A percentile compares a stretch with the other conserved stretches of the same genome.
phyloP scores from a whole-genome alignment of 1,139 yeast species.

The Saccharomycopsis hybrid region DNA sequence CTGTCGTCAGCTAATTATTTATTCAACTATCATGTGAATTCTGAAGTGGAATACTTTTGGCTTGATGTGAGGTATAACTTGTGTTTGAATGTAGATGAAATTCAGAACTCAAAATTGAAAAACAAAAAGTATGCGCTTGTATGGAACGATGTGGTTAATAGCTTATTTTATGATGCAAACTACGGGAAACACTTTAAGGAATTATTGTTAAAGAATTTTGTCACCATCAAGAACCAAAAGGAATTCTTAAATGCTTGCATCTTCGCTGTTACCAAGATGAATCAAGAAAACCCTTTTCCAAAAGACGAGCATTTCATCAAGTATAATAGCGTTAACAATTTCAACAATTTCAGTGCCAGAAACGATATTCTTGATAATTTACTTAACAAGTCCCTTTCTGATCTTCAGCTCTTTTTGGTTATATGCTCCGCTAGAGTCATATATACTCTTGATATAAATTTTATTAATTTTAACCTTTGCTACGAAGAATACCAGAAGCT shows the following conservation, averaged over 20 bases:
- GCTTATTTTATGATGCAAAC: conserved; percentile 26
- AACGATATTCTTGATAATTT: conserved; percentile 7
- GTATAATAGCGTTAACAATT: conserved; percentile 21
- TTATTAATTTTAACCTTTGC: conserved; percentile 66
- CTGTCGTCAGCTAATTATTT: too few species aligned
- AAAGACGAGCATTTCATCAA: conserved; percentile 31
- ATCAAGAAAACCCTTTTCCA: conserved; percentile 31
- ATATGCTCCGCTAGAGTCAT: conserved; percentile 71
- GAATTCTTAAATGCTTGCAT: conserved; percentile 48
- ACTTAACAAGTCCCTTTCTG: conserved; percentile 43
- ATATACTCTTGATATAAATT: conserved; percentile 49
- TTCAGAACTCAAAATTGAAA: conserved; percentile 22
- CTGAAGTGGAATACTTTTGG: conserved; percentile 26
- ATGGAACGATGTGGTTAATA: conserved; percentile 50
- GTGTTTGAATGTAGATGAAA: conserved; percentile 25
- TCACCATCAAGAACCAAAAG: conserved; percentile 54
- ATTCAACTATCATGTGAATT: conserved; percentile 26
- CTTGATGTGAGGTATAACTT: conserved; percentile 29
- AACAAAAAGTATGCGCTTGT: conserved; percentile 29
- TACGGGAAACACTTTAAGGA: conserved; percentile 30
- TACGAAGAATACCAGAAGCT: conserved; percentile 67
- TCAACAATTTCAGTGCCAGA: neutral
- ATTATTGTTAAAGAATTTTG: conserved; percentile 41
- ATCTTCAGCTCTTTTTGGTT: conserved; percentile 59
- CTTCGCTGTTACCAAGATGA: conserved; percentile 38